These are phyloP conservation scores for Candida incommunis DNA, from an alignment of 805 yeast species.

Conservation along the genomic window DNA sequence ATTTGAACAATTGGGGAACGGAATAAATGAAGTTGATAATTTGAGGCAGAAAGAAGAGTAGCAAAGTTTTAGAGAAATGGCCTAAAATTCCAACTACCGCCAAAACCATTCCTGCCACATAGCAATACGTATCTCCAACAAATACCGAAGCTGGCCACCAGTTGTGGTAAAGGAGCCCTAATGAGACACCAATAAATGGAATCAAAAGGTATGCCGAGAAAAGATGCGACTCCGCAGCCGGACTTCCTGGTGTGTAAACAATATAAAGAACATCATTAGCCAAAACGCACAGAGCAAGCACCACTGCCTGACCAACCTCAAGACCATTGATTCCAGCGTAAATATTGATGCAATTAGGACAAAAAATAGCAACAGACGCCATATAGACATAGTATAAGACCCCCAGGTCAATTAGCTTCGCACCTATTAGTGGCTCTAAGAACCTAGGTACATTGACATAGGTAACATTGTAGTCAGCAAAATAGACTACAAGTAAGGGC, in stretches of 20 bases:
- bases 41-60: conserved; percentile 81
- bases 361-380: conserved; percentile 83
- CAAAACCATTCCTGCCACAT: conserved; percentile 96
- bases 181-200: conserved; percentile 77
- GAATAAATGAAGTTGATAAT: conserved; percentile 81
- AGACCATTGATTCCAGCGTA: conserved; percentile 93
- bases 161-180: conserved; percentile 63
- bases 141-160: conserved; percentile 88
- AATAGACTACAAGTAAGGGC: conserved; percentile 82
- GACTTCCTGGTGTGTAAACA: conserved; percentile 26
- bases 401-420: conserved; percentile 52
- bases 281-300: conserved; percentile 55
- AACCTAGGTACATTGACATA: conserved; percentile 70
- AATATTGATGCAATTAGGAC: conserved; percentile 92
- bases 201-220: conserved; percentile 65
- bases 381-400: conserved; percentile 71
- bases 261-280: conserved; percentile 65
- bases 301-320: conserved; percentile 89
- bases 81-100: conserved; percentile 95
- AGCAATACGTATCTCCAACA: conserved; percentile 97
- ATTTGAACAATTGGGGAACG: conserved; percentile 75
- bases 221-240: conserved; percentile 69
- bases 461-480: conserved; percentile 88
- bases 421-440: conserved; percentile 23
- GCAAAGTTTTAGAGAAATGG: conserved; percentile 85